Evolutionary conservation across 345 rosid genomes (phyloP).

Genomic region (Citrus hindsii): DNA sequence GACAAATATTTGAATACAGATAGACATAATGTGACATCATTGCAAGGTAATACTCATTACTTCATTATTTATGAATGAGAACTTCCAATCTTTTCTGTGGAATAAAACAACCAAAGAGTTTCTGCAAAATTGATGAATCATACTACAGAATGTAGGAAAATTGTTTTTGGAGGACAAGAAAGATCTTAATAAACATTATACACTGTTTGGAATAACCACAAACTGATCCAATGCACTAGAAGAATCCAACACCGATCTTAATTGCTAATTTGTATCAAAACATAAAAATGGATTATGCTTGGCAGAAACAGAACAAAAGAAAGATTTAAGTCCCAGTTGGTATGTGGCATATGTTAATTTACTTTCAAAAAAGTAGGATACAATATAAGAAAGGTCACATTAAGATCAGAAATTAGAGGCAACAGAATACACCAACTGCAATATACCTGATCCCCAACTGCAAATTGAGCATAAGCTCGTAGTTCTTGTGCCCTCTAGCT

Average conservation of each 20-base stretch:
- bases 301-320: neutral
- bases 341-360: neutral
- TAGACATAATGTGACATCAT: neutral
- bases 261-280: neutral
- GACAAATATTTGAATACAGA: neutral
- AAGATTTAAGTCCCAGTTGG: neutral
- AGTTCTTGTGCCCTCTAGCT: conserved; percentile 91
- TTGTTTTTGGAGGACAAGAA: neutral
- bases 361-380: neutral
- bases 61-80: neutral
- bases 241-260: neutral
- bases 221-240: neutral
- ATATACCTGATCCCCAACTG: conserved; percentile 92
- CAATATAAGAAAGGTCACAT: neutral
- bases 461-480: conserved; percentile 96
- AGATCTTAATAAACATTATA: neutral
- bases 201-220: neutral
- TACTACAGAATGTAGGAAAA: neutral
- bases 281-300: neutral
- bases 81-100: neutral
- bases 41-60: neutral
- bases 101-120: neutral
- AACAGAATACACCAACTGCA: neutral
- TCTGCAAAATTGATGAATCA: neutral
- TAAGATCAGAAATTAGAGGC: neutral